Base-by-base conservation (phyloP, 2,329 filamentous ascomycete species). In the Salinomyces thailandicus region DNA sequence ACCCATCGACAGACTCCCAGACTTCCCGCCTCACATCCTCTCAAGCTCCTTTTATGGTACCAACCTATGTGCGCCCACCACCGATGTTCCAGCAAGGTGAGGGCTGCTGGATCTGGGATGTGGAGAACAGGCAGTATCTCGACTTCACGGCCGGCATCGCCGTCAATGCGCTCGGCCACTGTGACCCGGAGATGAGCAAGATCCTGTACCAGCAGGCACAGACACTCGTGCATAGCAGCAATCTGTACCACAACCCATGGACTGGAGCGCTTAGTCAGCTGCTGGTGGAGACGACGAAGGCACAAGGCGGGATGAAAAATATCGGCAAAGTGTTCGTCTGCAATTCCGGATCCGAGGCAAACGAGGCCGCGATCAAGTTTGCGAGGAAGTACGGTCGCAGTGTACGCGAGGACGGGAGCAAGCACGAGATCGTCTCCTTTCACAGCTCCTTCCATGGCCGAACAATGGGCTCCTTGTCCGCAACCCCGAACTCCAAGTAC, bases 311-410 rank as follows among this genome's bases (percentile, higher is more conserved):
- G 47, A 94, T 96, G 81, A 76, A 81, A 49, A 75, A 81, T 54
- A 85, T 81, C 13, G 69, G 73, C 14, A 75, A 83, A 38, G 85
- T 85, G 2, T 98, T 98, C 57, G 74, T 98, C 47, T 94, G 85
- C 68, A 98, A 98, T 66, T 95, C 87, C 3, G 91, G 91, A 41
- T 85, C 83, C 42, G 91, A 98, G 65, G 91, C 91, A 57, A 98
- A 98, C 61, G 91, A 98, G 66, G 91, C 89, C 1, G 91, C 89
- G 22, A 82, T 98, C 60, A 98, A 98, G 62, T 96, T 98, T 54
- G 83, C 89, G 14, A 77, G 91, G 51, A 98, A 98, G 64, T 79
- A 81, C 15, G 87, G 86, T 51, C 89, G 89, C 61, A 52, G 37
- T 24, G 39, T 50, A 11, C 47, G 54, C 29, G 44, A 52, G n/a